These are phyloP conservation scores for Aspergillus versicolor DNA, from an alignment of 2,329 filamentous ascomycete species.

Conservation along the genomic window DNA sequence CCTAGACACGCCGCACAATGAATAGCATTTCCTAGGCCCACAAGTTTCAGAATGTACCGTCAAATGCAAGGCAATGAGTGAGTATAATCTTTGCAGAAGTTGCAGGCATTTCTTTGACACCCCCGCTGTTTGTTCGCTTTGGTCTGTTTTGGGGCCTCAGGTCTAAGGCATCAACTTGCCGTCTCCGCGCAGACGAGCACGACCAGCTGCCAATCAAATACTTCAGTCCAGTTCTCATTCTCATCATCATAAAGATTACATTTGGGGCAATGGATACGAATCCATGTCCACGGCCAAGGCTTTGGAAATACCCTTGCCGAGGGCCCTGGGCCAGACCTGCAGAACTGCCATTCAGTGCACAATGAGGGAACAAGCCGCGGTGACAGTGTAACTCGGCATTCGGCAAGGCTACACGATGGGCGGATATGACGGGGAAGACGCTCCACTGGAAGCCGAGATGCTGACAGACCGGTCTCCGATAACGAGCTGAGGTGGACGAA, in stretches of 20 bases:
- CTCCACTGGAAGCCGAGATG: not conserved
- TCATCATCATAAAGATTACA: too few relatives aligned
- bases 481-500: not conserved
- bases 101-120: not conserved
- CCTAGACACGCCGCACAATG: not conserved
- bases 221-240: too few relatives aligned
- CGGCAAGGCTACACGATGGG: not conserved
- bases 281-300: too few relatives aligned
- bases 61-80: not conserved
- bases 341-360: too few relatives aligned
- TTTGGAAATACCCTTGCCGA: too few relatives aligned
- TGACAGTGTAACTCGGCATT: not conserved
- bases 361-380: too few relatives aligned
- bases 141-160: not conserved
- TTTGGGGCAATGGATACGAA: too few relatives aligned
- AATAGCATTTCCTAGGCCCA: not conserved
- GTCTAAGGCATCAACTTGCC: not conserved
- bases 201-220: too few relatives aligned
- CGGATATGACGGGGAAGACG: not conserved
- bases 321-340: too few relatives aligned
- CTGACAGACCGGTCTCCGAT: not conserved
- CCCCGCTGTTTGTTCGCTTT: slow-evolving; percentile 12
- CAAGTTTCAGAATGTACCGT: not conserved
- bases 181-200: too few relatives aligned
- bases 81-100: not conserved